Base-by-base conservation (phyloP, 2,329 filamentous ascomycete genomes). In the Monilinia aucupariae region DNA sequence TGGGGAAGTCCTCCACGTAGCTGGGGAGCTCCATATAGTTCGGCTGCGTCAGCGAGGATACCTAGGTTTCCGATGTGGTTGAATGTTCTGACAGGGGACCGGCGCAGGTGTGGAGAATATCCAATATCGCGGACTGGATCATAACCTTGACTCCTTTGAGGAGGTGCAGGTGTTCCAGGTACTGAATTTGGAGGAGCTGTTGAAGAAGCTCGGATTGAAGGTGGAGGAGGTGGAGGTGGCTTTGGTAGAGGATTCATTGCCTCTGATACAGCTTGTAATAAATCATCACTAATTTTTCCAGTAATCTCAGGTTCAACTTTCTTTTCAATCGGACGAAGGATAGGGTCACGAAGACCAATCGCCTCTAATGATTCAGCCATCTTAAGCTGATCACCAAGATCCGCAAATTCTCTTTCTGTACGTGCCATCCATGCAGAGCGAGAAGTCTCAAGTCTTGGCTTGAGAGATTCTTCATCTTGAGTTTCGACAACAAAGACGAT, bases 121-220 rank as follows among this genome's bases (percentile, higher is more conserved):
- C 61, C 61, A 12, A 30, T 63, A 50, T 70, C 67, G 12, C 66
- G 62, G 27, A 70, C 69, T 41, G 69, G 68, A 49, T 70, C 68
- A 41, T 71, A 71, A 8, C 65, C 65, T n/a, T 54, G 59, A 48
- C 61, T 61, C 59, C 63, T 55, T 34, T 61, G 66, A 27, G 53
- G 13, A 20, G 53, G 53, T 15, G 53, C 53, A 39, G 67, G 59
- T 22, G 63, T 61, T 32, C 61, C 52, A 45, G 65, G 64, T 10
- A 50, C 32, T 10, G 37, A 61, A 51, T 17, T 48, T 34, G 30
- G n/a, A 55, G 64, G 39, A 34, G 51, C 41, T 58, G 51, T 39
- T 51, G 53, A 49, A 48, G 53, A 25, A 50, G 60, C 34, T 49
- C 45, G 49, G 49, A 54, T 55, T 45, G 37, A 41, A 50, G 61